Evolutionary conservation across 768 basidiomycete species (phyloP).

Genomic region (Amanita pallidorosea): DNA sequence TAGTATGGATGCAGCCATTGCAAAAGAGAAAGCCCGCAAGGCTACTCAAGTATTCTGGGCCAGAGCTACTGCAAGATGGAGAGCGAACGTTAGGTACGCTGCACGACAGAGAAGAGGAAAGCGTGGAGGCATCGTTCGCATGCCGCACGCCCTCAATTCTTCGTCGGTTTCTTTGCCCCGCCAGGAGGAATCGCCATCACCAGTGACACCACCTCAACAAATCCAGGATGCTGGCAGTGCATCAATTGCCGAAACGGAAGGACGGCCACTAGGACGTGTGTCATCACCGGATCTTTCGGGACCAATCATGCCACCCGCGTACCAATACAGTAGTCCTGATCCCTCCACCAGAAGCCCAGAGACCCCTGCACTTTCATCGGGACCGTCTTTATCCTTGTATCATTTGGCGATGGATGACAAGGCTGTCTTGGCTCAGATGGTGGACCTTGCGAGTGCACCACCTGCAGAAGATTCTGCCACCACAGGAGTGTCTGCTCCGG

Average conservation of each 20-base stretch:
- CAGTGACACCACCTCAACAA: conserved; percentile 4
- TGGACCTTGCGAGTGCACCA: conserved; percentile 43
- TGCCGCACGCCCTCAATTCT: conserved; percentile 18
- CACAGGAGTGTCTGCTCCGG: conserved; percentile 33
- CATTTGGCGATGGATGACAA: conserved; percentile 61
- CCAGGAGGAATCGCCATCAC: neutral
- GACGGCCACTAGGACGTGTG: neutral
- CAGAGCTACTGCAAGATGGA: conserved; percentile 60
- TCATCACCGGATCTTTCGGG: neutral
- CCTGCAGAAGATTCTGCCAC: conserved; percentile 16
- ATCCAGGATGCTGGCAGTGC: neutral
- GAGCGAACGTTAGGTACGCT: conserved; percentile 46
- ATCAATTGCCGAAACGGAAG: neutral
- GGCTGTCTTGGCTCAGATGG: conserved; percentile 39
- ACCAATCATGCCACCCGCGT: conserved; percentile 25
- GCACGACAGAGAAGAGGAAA: conserved; percentile 48
- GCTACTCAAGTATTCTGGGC: conserved; percentile 52
- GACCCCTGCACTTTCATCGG: neutral
- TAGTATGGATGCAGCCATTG: conserved; percentile 16
- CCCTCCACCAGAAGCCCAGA: neutral
- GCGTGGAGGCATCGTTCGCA: conserved; percentile 16
- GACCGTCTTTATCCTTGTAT: neutral
- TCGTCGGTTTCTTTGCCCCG: conserved; percentile 5
- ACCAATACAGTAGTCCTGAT: conserved; percentile 23
- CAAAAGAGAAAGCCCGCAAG: conserved; percentile 39